These are phyloP conservation scores for Exophiala aquamarina DNA, from an alignment of 2,329 filamentous ascomycete genomes.

Conservation along the genomic window DNA sequence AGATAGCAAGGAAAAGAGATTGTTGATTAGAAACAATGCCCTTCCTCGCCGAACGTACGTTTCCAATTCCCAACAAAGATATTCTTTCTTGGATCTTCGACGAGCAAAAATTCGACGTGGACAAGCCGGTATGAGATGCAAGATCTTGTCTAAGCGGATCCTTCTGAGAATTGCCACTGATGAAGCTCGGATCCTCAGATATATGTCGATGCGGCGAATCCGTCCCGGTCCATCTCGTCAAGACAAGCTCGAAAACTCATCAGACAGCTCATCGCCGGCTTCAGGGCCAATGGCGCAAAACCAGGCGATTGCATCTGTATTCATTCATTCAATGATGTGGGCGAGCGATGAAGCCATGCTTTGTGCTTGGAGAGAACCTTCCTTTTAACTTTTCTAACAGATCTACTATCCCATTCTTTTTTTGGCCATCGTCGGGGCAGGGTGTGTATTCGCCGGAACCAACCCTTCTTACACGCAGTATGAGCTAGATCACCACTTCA, in stretches of 20 bases:
- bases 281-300: conserved; percentile 33
- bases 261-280: conserved; percentile 52
- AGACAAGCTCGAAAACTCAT: conserved; percentile 34
- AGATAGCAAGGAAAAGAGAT: too few species aligned
- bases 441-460: conserved; percentile 51
- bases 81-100: conserved; percentile 58
- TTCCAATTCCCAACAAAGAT: conserved; percentile 50
- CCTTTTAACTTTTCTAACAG: too few species aligned
- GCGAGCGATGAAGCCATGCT: too few species aligned
- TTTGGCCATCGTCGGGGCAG: conserved; percentile 45
- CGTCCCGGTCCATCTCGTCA: conserved; percentile 26
- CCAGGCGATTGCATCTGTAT: conserved; percentile 56
- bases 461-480: conserved; percentile 49
- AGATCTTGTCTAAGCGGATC: neutral
- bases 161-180: neutral
- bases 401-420: conserved; percentile 40
- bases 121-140: conserved; percentile 44
- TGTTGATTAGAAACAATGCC: too few species aligned
- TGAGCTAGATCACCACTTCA: conserved; percentile 50
- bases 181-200: conserved; percentile 32
- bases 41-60: conserved; percentile 13
- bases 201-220: conserved; percentile 50
- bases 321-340: conserved; percentile 55
- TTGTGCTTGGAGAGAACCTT: neutral
- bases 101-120: conserved; percentile 47